Conservation (phyloP, 1,284 basidiomycete genomes). For the Sporisorium scitamineum region DNA sequence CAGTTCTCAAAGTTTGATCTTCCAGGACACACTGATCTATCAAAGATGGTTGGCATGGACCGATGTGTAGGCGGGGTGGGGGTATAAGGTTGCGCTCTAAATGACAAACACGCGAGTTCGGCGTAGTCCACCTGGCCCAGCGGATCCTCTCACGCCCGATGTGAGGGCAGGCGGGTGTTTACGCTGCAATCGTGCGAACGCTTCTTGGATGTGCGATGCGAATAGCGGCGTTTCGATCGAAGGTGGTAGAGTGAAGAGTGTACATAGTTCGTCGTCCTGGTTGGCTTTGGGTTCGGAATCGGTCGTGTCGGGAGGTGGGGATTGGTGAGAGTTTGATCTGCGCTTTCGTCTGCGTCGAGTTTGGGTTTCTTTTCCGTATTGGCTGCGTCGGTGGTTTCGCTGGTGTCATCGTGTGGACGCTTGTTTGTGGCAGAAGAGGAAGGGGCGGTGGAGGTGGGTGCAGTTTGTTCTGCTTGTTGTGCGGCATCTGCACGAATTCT, state of each 20-base stretch:
- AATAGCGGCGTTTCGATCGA: constrained; percentile 49
- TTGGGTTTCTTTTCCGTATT: constrained; percentile 17
- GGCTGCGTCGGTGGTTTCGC: not conserved
- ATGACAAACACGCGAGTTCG: constrained; percentile 64
- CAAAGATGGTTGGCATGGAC: too few species aligned
- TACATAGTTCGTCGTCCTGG: constrained; percentile 42
- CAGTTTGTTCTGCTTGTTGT: constrained; percentile 7
- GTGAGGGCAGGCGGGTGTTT: constrained; percentile 45
- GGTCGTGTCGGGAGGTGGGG: not conserved
- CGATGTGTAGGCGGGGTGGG: not conserved
- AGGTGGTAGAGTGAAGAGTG: constrained; percentile 56
- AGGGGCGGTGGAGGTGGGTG: not conserved
- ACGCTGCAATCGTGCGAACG: constrained; percentile 62
- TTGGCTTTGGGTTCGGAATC: not conserved
- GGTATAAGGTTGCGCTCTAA: constrained; percentile 16
- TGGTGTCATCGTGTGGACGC: constrained; percentile 10
- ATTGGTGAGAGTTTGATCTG: constrained; percentile 2
- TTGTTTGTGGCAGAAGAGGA: not conserved
- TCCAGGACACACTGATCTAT: too few species aligned
- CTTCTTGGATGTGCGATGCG: constrained; percentile 64
- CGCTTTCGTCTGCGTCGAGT: not conserved
- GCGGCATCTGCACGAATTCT: constrained; percentile 14
- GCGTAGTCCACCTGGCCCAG: constrained; percentile 59
- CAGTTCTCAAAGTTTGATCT: too few species aligned
- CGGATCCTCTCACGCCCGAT: constrained; percentile 43